Evolutionary conservation across 202 grass and related monocot species (phyloP), one percentile per base, ranked within the genome.

Genomic region (Panicum hallii): DNA sequence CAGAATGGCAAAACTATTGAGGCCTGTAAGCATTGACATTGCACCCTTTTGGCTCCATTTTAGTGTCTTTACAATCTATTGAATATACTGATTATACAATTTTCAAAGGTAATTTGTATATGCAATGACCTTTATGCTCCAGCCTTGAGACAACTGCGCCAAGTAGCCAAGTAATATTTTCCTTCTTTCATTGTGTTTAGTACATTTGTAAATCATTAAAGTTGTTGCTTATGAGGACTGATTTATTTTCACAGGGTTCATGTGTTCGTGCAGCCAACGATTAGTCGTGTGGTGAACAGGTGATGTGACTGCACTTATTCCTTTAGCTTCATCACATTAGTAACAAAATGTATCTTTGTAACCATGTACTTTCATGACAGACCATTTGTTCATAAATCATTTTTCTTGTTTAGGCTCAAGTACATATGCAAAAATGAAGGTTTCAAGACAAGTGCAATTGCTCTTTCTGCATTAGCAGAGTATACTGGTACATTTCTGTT

Each of bases 61-160:
- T 63, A 52, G 2, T 85, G 23, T 49, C 40, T 20, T 87, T 73
- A 56, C 47, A 67, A 36, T 79, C 10, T 54, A 81, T 53, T 55
- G 67, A 75, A 75, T 75, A 11, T 47, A 82, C 40, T 82, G 45
- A 61, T 54, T 40, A 57, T 34, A 20, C 41, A 67, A 75, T 71
- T 75, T 84, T 80, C 66, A 53, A 82, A 98, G 91, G 86, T 98
- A 79, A 98, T 98, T 80, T 98, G 95, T 87, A 98, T 98, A 89
- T 98, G 95, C 86, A 98, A 98, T 87, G 95, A 98, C 78, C 91
- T 95, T 72, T 95, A 95, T 92, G 93, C 89, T 83, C 95, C 95
- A 92, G 91, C 95, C 49, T 84, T 98, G 86, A 94, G 95, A 85
- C 91, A 90, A 89, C 87, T 98, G 28, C 93, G 93, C 46, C 95